Conservation (phyloP, 2,329 filamentous ascomycete species). For the Fusarium sp. region DNA sequence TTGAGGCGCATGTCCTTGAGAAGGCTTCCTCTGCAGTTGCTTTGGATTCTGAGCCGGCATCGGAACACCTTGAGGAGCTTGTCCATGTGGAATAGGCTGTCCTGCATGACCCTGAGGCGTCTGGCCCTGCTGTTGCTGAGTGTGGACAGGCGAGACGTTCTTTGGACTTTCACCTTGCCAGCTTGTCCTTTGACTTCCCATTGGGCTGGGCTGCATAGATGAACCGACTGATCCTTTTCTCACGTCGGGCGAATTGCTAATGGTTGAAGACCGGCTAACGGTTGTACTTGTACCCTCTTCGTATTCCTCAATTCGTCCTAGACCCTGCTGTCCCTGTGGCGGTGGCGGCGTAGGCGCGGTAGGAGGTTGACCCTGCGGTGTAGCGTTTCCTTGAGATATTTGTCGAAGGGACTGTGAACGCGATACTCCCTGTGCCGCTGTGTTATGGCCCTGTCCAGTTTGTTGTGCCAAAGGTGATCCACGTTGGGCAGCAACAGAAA, state of each 20-base stretch:
- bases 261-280: conserved; percentile 33
- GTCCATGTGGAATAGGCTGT: conserved; percentile 11
- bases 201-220: conserved; percentile 32
- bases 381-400: conserved; percentile 13
- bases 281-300: conserved; percentile 32
- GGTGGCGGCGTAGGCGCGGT: conserved; percentile 16
- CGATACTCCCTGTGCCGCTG: conserved; percentile 1
- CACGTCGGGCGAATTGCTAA: conserved; percentile 21
- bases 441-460: conserved; percentile 1
- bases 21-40: conserved; percentile 36
- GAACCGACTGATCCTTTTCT: conserved; percentile 29
- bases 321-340: conserved; percentile 27
- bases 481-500: not conserved
- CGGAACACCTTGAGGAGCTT: not conserved
- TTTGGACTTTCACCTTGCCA: conserved; percentile 32
- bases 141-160: conserved; percentile 15
- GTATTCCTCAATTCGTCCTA: conserved; percentile 43
- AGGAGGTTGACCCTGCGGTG: conserved; percentile 12
- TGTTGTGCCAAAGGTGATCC: conserved; percentile 27
- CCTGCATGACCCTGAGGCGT: conserved; percentile 5
- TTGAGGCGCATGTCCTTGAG: conserved; percentile 18
- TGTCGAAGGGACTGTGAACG: conserved; percentile 32
- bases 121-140: conserved; percentile 20
- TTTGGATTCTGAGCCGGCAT: conserved; percentile 18
- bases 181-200: conserved; percentile 37